Evolutionary conservation across 805 yeast species (phyloP).

Genomic region (Myxozyma nipponensis): DNA sequence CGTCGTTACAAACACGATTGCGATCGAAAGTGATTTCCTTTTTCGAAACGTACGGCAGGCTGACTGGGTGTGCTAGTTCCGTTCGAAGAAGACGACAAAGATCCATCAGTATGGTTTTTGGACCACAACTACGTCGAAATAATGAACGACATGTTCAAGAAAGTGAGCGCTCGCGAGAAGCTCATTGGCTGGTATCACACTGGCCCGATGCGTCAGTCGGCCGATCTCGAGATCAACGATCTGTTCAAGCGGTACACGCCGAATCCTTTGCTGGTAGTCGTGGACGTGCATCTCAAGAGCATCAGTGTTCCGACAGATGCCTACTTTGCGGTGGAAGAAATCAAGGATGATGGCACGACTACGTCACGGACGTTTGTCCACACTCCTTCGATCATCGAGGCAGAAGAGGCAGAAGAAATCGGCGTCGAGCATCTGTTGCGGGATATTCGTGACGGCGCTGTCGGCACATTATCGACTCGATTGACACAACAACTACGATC

Average conservation of each 20-base stretch:
- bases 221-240: conserved; percentile 89
- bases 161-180: conserved; percentile 94
- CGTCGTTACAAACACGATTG: too few relatives aligned
- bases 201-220: conserved; percentile 85
- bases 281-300: conserved; percentile 78
- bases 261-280: conserved; percentile 80
- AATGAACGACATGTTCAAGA: conserved; percentile 97
- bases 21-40: background rate
- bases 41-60: too few relatives aligned
- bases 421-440: conserved; percentile 96
- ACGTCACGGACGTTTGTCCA: conserved; percentile 91
- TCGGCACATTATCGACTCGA: conserved; percentile 82
- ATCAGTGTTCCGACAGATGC: conserved; percentile 97
- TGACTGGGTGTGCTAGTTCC: conserved; percentile 48
- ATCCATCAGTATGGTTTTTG: conserved; percentile 90
- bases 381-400: conserved; percentile 86
- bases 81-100: conserved; percentile 92
- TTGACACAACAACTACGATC: conserved; percentile 88
- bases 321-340: conserved; percentile 88
- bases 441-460: conserved; percentile 94
- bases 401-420: conserved; percentile 98
- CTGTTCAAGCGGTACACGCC: conserved; percentile 76
- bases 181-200: conserved; percentile 99
- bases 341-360: conserved; percentile 90
- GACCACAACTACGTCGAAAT: conserved; percentile 95